Percentiles rank a stretch among this genome's conserved stretches.
Evolutionary conservation across 768 basidiomycete species (phyloP).

Genomic region (Boletus tylopilopsis): DNA sequence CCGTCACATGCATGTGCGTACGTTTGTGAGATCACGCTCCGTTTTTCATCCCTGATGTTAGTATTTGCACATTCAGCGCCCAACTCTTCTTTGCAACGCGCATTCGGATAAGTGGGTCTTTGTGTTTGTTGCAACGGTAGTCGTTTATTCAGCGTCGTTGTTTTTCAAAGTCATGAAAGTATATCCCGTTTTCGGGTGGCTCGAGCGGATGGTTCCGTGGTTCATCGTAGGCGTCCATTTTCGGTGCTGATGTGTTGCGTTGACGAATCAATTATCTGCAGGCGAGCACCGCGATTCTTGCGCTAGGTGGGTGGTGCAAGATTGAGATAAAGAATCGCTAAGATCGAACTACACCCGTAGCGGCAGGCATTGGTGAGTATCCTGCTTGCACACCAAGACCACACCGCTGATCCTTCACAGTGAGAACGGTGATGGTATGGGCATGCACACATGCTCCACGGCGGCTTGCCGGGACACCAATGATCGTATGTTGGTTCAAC

Average conservation of each 20-base stretch:
- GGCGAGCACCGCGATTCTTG: slow-evolving; percentile 1
- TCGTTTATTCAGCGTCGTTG: background rate
- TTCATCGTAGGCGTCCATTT: background rate
- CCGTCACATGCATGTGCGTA: slow-evolving; percentile 3
- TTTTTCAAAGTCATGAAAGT: background rate
- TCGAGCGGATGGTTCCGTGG: slow-evolving; percentile 1
- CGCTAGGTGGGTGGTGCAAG: background rate
- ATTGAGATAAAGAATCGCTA: background rate
- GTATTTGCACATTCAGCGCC: background rate
- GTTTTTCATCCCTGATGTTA: no score
- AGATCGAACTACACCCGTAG: background rate
- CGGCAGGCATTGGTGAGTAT: slow-evolving; percentile 2
- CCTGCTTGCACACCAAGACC: no score
- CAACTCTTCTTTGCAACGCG: slow-evolving; percentile 7
- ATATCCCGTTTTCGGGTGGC: background rate
- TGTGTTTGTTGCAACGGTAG: background rate
- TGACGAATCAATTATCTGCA: background rate
- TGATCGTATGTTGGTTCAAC: background rate
- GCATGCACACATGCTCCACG: background rate
- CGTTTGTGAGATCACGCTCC: background rate
- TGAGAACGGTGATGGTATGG: background rate
- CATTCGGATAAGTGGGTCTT: slow-evolving; percentile 1
- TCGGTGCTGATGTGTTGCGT: background rate
- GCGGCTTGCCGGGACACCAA: background rate
- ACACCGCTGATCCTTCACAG: background rate